A percentile compares a stretch with the other conserved stretches of the same genome.
These are phyloP conservation scores for Coemansia sp. DNA, from an alignment of 192 early-diverging fungal genomes.

Conservation along the genomic window DNA sequence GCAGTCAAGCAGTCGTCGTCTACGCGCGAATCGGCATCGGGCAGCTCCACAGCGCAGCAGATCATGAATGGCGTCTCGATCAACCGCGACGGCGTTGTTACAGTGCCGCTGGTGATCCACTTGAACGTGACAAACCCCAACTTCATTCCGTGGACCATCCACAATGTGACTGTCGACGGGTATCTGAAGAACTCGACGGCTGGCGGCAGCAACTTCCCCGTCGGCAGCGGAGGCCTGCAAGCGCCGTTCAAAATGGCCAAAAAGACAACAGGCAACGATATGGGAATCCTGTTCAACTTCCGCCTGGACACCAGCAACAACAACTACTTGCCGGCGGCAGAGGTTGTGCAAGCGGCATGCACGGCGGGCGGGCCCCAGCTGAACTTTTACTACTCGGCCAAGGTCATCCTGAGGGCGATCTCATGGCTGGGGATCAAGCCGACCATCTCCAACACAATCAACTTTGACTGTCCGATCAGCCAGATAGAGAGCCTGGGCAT, in stretches of 20 bases:
- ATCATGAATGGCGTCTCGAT: slow-evolving; percentile 31
- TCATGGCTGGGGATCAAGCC: slow-evolving; percentile 59
- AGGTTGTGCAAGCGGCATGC: slow-evolving; percentile 42
- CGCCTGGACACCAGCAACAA: slow-evolving; percentile 39
- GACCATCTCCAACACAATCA: slow-evolving; percentile 46
- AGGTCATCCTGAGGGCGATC: slow-evolving; percentile 50
- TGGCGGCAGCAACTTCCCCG: slow-evolving; percentile 45
- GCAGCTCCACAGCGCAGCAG: slow-evolving; percentile 17
- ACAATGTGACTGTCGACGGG: slow-evolving; percentile 57
- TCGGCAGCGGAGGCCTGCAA: slow-evolving; percentile 48
- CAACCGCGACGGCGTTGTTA: slow-evolving; percentile 52
- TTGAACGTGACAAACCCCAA: slow-evolving; percentile 59
- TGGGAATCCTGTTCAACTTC: slow-evolving; percentile 56
- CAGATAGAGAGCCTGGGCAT: slow-evolving; percentile 51
- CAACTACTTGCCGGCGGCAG: slow-evolving; percentile 41
- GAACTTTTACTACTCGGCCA: slow-evolving; percentile 53
- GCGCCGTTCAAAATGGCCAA: slow-evolving; percentile 55
- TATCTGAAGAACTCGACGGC: slow-evolving; percentile 28
- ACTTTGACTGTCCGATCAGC: slow-evolving; percentile 49
- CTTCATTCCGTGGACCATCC: slow-evolving; percentile 59
- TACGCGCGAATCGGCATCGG: background rate
- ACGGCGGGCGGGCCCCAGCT: slow-evolving; percentile 36
- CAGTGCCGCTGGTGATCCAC: slow-evolving; percentile 56
- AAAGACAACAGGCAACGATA: slow-evolving; percentile 30
- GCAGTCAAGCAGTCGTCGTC: slow-evolving; percentile 17